These are phyloP conservation scores for Microthlaspi erraticum DNA, from an alignment of 345 rosid genomes.

Conservation along the genomic window DNA sequence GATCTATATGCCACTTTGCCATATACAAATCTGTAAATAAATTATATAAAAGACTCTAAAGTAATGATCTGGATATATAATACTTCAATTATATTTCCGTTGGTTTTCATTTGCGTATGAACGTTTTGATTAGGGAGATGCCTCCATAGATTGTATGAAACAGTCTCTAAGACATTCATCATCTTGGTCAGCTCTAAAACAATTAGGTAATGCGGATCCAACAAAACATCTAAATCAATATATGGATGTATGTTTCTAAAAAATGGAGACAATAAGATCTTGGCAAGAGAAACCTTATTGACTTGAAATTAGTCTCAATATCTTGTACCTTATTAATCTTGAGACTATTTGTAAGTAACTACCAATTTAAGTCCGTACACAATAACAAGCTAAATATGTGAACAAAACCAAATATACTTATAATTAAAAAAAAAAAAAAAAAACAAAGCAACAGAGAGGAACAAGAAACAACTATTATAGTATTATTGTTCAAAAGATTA, in stretches of 20 bases:
- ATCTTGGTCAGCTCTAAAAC: background rate
- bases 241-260: no score
- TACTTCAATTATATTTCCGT: background rate
- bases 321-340: no score
- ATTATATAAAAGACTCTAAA: background rate
- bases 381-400: background rate
- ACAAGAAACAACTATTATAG: slow-evolving; percentile 8
- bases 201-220: background rate
- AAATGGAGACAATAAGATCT: no score
- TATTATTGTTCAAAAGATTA: slow-evolving; percentile 12
- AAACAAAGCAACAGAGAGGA: background rate
- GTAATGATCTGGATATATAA: background rate
- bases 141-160: background rate
- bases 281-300: no score
- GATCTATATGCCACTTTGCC: slow-evolving; percentile 5
- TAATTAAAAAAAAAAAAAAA: background rate
- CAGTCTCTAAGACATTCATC: background rate
- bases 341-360: no score
- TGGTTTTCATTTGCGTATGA: background rate
- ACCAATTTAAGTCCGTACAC: background rate
- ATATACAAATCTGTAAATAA: slow-evolving; percentile 19
- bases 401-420: no score
- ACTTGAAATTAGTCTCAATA: no score
- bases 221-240: no score
- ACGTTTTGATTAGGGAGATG: slow-evolving; percentile 1